These are phyloP conservation scores for Tremellales sp. DNA, from an alignment of 1,284 basidiomycete species.

Conservation along the genomic window DNA sequence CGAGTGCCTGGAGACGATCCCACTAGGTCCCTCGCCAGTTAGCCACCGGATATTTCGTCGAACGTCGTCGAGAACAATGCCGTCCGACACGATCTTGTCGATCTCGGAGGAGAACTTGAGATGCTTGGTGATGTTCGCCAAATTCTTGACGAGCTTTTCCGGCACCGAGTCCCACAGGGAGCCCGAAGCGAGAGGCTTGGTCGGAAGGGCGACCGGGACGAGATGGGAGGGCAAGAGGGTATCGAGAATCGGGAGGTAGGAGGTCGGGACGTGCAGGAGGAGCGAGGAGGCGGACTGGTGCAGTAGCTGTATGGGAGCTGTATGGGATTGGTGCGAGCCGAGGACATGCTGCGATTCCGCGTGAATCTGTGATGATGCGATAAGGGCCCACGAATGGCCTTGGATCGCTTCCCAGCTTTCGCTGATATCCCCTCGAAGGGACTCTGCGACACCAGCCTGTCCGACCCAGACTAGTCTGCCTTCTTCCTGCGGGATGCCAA, in stretches of 20 bases:
- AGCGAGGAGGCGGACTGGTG: slow-evolving; percentile 28
- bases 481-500: slow-evolving; percentile 10
- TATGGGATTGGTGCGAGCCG: background rate
- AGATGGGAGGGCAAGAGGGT: slow-evolving; percentile 42
- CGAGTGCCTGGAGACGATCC: slow-evolving; percentile 68
- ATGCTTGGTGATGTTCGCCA: slow-evolving; percentile 41
- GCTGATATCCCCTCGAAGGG: slow-evolving; percentile 1
- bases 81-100: slow-evolving; percentile 52
- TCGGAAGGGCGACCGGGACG: slow-evolving; percentile 44
- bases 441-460: slow-evolving; percentile 30
- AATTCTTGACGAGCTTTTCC: slow-evolving; percentile 30
- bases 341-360: background rate
- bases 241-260: slow-evolving; percentile 38
- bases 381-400: slow-evolving; percentile 2
- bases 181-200: slow-evolving; percentile 5
- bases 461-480: slow-evolving; percentile 41
- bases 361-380: background rate
- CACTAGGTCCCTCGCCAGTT: slow-evolving; percentile 67
- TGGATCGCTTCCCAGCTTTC: slow-evolving; percentile 9
- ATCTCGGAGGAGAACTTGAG: slow-evolving; percentile 39
- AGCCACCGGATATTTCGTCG: slow-evolving; percentile 68
- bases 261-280: slow-evolving; percentile 33
- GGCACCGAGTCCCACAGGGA: slow-evolving; percentile 32
- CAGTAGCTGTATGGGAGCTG: slow-evolving; percentile 14
- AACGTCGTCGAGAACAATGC: slow-evolving; percentile 61